phyloP scores from a whole-genome alignment of 441 rosid species.

The Melastoma candidum region DNA sequence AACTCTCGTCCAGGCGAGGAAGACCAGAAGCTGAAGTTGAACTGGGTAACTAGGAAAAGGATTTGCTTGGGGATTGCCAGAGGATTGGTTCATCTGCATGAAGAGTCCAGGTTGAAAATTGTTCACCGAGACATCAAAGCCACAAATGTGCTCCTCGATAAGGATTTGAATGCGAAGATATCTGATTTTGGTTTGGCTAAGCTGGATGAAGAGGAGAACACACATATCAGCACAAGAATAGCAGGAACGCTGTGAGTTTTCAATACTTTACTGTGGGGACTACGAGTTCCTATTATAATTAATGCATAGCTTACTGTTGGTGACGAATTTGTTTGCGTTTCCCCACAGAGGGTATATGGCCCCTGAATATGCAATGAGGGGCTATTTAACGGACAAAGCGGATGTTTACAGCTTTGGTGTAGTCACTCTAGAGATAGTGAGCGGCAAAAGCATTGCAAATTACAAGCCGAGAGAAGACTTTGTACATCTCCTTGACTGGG shows the following conservation, averaged over 20 bases:
- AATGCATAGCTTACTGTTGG: too few relatives aligned
- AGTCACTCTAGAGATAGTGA: conserved; percentile 57
- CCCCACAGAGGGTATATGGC: conserved; percentile 71
- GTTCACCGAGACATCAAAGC: conserved; percentile 84
- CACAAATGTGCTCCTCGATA: conserved; percentile 71
- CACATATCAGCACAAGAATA: conserved; percentile 70
- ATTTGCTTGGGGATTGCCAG: conserved; percentile 56
- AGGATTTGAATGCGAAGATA: conserved; percentile 58
- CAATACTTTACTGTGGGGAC: too few relatives aligned
- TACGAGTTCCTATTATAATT: too few relatives aligned
- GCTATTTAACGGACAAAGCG: conserved; percentile 80
- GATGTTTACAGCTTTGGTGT: conserved; percentile 87
- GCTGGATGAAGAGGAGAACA: conserved; percentile 76
- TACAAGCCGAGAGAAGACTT: conserved; percentile 56
- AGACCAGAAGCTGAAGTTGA: conserved; percentile 36
- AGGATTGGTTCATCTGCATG: conserved; percentile 75
- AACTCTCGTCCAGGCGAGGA: conserved; percentile 25
- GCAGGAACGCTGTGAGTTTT: conserved; percentile 80
- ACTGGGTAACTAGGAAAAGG: conserved; percentile 57
- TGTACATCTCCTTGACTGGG: conserved; percentile 83
- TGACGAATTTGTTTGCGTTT: too few relatives aligned
- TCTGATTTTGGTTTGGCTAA: conserved; percentile 83
- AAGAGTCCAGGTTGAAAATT: conserved; percentile 73
- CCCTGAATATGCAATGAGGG: conserved; percentile 89
- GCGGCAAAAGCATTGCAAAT: conserved; percentile 72